Percentiles rank a stretch among this genome's conserved stretches.
phyloP scores from a whole-genome alignment of 345 rosid species.

The Mallotus nudiflorus region DNA sequence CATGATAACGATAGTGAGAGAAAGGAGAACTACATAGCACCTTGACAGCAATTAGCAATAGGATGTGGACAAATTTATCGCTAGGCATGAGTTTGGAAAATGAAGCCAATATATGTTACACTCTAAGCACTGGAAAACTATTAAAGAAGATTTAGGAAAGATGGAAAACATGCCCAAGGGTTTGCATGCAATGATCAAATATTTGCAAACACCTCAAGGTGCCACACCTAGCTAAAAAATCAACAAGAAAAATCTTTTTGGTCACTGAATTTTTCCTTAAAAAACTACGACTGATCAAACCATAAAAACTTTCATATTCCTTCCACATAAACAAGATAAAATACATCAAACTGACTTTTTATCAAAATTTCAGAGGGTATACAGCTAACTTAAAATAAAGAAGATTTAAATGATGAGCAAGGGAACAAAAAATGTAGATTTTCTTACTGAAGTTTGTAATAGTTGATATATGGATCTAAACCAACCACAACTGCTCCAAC shows the following conservation, averaged over 20 bases:
- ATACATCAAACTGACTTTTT: background rate
- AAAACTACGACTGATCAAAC: background rate
- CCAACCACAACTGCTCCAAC: slow-evolving; percentile 98
- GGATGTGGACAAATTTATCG: background rate
- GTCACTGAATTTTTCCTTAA: background rate
- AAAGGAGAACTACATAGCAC: background rate
- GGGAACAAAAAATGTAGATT: slow-evolving; percentile 14
- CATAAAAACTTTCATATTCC: background rate
- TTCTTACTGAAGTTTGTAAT: slow-evolving; percentile 92
- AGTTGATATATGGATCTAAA: slow-evolving; percentile 74
- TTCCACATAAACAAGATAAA: background rate
- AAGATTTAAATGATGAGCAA: slow-evolving; percentile 4
- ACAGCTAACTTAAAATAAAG: background rate
- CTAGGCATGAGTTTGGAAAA: background rate
- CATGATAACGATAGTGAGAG: background rate
- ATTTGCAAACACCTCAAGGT: background rate
- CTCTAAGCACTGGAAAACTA: background rate
- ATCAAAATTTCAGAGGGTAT: background rate
- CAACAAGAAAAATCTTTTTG: background rate
- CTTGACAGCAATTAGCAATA: background rate
- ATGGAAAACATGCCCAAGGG: background rate
- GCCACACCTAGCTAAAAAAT: background rate
- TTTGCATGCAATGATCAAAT: background rate
- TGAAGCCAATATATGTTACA: too few relatives aligned
- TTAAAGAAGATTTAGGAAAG: background rate